These are phyloP conservation scores for Fusarium fujikuroi DNA, from an alignment of 2,329 filamentous ascomycete species.

Conservation along the genomic window DNA sequence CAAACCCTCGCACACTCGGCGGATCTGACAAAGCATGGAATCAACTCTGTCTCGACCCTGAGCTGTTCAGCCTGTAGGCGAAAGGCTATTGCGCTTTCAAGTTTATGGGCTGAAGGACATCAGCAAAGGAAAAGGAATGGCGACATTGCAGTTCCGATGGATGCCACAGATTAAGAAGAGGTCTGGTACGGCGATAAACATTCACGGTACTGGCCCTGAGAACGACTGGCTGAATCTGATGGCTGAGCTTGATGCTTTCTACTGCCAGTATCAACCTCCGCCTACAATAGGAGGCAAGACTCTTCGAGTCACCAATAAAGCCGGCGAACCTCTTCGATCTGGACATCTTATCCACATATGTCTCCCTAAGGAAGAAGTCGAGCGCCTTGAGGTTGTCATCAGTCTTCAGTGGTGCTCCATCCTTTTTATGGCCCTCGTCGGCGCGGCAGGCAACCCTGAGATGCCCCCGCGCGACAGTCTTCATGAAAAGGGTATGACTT, in stretches of 20 bases:
- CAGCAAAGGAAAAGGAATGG: not conserved
- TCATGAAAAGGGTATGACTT: no score
- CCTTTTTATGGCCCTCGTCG: not conserved
- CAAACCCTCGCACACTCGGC: not conserved
- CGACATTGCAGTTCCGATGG: conserved; percentile 9
- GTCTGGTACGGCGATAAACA: not conserved
- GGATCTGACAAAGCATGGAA: conserved; percentile 11
- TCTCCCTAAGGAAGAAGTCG: not conserved
- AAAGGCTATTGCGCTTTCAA: not conserved
- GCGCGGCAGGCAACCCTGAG: not conserved
- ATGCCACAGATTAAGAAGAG: conserved; percentile 1
- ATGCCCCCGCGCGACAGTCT: no score
- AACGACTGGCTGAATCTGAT: not conserved
- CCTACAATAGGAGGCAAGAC: no score
- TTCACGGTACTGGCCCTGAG: not conserved
- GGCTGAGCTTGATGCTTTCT: not conserved
- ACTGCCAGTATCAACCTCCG: not conserved
- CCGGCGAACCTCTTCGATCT: not conserved
- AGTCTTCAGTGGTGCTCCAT: conserved; percentile 6
- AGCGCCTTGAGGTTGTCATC: not conserved
- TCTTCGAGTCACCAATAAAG: no score
- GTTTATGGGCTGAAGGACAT: not conserved
- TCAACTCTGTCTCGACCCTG: not conserved
- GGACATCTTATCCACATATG: not conserved
- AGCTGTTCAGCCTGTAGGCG: not conserved